phyloP scores from a whole-genome alignment of 2,329 filamentous ascomycete species.

The Endocalyx cinctus region DNA sequence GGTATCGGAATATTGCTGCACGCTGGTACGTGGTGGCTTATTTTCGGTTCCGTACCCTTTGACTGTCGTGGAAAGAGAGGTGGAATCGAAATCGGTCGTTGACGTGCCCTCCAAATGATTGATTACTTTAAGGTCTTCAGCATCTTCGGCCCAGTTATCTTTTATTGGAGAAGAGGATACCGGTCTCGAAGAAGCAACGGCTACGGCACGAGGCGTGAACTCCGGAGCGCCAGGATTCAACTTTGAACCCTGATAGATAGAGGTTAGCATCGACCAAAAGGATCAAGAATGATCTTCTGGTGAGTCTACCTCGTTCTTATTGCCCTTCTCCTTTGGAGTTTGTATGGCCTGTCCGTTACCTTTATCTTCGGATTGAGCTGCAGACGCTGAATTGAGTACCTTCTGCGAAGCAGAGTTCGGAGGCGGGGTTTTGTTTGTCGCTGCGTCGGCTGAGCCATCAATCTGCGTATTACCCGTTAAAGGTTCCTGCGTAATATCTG shows the following conservation, averaged over 20 bases:
- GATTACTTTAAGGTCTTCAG: too few relatives aligned
- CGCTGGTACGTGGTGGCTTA: too few relatives aligned
- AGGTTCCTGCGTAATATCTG: not conserved
- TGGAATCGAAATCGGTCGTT: slow-evolving; percentile 10
- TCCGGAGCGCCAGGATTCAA: slow-evolving; percentile 52
- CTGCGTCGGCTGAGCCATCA: slow-evolving; percentile 12
- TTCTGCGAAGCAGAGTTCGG: too few relatives aligned
- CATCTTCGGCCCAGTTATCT: slow-evolving; percentile 26
- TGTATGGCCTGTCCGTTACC: slow-evolving; percentile 20
- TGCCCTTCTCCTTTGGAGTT: slow-evolving; percentile 31
- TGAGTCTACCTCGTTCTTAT: slow-evolving; percentile 48
- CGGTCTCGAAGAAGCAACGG: slow-evolving; percentile 14
- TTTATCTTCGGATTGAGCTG: slow-evolving; percentile 18
- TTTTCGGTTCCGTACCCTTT: slow-evolving; percentile 6
- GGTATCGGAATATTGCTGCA: too few relatives aligned
- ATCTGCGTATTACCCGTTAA: slow-evolving; percentile 13
- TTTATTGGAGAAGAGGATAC: slow-evolving; percentile 13
- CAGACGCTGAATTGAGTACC: too few relatives aligned
- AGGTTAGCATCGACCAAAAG: slow-evolving; percentile 41
- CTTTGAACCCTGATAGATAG: slow-evolving; percentile 41
- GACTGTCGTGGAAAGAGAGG: slow-evolving; percentile 14
- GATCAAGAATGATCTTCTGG: slow-evolving; percentile 33
- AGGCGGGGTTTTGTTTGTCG: slow-evolving; percentile 6
- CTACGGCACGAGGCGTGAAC: slow-evolving; percentile 44
- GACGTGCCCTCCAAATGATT: too few relatives aligned